Conservation (phyloP, 148 eudicot species). For the Chenopodium quinoa region DNA sequence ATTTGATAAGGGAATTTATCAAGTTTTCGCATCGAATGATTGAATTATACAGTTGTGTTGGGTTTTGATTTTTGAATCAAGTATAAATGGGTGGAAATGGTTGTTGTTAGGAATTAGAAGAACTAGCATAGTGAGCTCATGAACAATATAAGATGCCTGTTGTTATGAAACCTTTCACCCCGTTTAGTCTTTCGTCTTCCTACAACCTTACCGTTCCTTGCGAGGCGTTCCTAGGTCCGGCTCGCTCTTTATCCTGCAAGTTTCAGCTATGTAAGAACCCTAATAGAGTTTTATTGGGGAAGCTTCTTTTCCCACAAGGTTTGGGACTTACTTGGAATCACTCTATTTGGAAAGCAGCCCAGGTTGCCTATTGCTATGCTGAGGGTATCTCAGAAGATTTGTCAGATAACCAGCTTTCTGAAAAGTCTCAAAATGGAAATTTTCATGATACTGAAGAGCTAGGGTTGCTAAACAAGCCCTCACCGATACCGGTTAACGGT, state of each 20-base stretch:
- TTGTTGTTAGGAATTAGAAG: neutral
- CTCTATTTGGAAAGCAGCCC: slow-evolving; percentile 38
- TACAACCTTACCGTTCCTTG: neutral
- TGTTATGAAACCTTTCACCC: slow-evolving; percentile 23
- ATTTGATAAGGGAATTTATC: slow-evolving; percentile 3
- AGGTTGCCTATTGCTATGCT: slow-evolving; percentile 42
- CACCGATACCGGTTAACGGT: slow-evolving; percentile 38
- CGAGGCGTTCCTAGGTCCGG: neutral
- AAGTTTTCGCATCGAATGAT: neutral
- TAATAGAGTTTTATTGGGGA: slow-evolving; percentile 17
- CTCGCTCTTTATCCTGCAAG: slow-evolving; percentile 10
- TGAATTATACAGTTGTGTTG: neutral
- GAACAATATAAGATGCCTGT: slow-evolving; percentile 30
- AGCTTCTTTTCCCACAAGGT: slow-evolving; percentile 24
- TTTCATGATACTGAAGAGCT: slow-evolving; percentile 50
- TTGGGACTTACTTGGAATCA: slow-evolving; percentile 25
- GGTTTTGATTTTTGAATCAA: slow-evolving; percentile 11
- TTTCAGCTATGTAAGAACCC: slow-evolving; percentile 32
- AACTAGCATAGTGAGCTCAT: slow-evolving; percentile 16
- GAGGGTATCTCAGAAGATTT: slow-evolving; percentile 44
- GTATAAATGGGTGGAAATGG: slow-evolving; percentile 9
- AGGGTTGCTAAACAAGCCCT: slow-evolving; percentile 72
- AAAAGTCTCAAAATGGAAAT: slow-evolving; percentile 33
- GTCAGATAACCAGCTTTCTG: slow-evolving; percentile 27
- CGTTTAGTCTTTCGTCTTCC: slow-evolving; percentile 25